Conservation (phyloP, 805 yeast genomes). For the Candida verbasci region DNA sequence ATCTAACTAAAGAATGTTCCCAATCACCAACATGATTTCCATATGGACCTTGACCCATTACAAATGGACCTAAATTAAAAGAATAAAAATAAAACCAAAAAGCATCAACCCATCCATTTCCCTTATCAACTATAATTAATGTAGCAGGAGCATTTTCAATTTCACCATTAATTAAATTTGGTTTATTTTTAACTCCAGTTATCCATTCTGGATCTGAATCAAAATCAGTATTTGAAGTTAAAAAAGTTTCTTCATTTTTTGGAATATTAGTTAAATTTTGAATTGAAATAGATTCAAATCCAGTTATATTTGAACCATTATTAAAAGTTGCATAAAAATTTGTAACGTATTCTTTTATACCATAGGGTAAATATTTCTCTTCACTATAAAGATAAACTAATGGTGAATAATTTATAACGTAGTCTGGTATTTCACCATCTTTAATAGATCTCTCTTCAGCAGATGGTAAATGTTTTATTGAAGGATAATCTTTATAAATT, state of each 20-base stretch:
- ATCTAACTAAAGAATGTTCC: constrained; percentile 91
- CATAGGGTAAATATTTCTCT: constrained; percentile 82
- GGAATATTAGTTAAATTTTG: constrained; percentile 28
- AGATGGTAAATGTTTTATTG: constrained; percentile 30
- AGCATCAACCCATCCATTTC: constrained; percentile 92
- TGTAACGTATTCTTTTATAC: constrained; percentile 61
- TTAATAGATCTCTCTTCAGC: constrained; percentile 32
- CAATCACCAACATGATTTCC: constrained; percentile 98
- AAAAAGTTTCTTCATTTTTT: constrained; percentile 35
- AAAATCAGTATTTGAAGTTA: constrained; percentile 71
- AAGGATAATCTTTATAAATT: constrained; percentile 24
- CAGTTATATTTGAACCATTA: constrained; percentile 41
- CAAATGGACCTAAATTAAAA: constrained; percentile 92
- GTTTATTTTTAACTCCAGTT: constrained; percentile 65
- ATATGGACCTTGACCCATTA: constrained; percentile 96
- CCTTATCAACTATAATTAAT: constrained; percentile 82
- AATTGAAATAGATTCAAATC: constrained; percentile 31
- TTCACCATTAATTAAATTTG: constrained; percentile 67
- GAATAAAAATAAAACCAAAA: constrained; percentile 96
- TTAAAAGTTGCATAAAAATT: constrained; percentile 57
- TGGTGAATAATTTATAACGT: constrained; percentile 66
- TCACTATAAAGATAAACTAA: constrained; percentile 84
- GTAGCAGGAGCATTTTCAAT: constrained; percentile 76
- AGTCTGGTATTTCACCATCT: constrained; percentile 59
- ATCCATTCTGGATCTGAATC: constrained; percentile 75